A percentile compares a stretch with the other conserved stretches of the same genome.
Conservation (phyloP, 495 filamentous ascomycete species). For the Aspergillus baeticus region DNA sequence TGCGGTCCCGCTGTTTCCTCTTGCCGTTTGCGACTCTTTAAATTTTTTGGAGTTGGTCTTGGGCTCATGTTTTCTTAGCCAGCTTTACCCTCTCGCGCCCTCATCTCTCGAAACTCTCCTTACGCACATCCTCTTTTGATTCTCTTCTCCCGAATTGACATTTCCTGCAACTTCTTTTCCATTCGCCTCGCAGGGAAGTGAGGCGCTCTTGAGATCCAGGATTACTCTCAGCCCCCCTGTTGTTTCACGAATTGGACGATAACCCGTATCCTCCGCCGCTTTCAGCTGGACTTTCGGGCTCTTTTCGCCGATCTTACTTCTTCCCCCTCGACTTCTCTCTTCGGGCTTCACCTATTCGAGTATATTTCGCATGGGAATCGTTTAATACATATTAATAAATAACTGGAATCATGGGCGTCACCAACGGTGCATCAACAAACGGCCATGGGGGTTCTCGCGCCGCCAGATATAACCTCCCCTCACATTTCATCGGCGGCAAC, state of each 20-base stretch:
- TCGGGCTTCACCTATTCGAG: constrained; percentile 1
- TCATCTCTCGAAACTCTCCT: neutral
- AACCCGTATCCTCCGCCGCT: neutral
- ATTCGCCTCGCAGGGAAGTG: neutral
- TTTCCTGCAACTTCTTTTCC: neutral
- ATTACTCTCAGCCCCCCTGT: constrained; percentile 10
- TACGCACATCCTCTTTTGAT: neutral
- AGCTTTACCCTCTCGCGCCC: neutral
- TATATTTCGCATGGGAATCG: constrained; percentile 25
- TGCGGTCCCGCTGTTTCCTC: neutral
- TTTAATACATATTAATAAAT: constrained; percentile 25
- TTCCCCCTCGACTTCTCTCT: constrained; percentile 3
- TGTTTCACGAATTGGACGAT: constrained; percentile 15
- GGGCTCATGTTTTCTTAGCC: neutral
- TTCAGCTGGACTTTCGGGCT: constrained; percentile 7
- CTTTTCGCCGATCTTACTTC: constrained; percentile 7
- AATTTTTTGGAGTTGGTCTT: constrained; percentile 1
- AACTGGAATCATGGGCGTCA: constrained; percentile 36
- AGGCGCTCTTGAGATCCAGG: constrained; percentile 2
- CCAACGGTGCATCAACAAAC: constrained; percentile 49
- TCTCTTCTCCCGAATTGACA: constrained; percentile 5
- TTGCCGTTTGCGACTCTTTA: constrained; percentile 13
- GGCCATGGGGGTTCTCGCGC: constrained; percentile 60
- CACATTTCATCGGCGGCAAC: constrained; percentile 97
- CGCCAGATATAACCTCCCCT: constrained; percentile 73